Base-by-base conservation (phyloP, 1,284 basidiomycete species). In the Naganishia cerealis region DNA sequence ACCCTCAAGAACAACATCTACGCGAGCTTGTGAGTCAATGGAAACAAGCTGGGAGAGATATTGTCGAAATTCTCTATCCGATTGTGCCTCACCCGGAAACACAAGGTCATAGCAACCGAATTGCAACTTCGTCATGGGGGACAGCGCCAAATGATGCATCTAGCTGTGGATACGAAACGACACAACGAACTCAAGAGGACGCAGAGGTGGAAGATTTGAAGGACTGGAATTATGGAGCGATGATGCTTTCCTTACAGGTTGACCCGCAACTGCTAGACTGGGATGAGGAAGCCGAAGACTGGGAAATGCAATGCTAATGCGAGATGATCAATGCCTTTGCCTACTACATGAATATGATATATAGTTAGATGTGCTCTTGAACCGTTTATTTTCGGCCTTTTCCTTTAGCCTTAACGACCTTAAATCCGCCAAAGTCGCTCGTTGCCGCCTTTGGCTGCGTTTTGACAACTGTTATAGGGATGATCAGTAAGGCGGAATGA, bases 341-440 rank as follows among this genome's bases (percentile, higher is more conserved):
- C 8, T 50, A 50, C 24, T 50, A 50, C 46, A 50, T 50, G 46
- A 24, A 7, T 24, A 50, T 50, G 46, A 24, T 24, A 24, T 50
- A 50, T 50, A 50, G n/a, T 21, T 50, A 24, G 7, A 50, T 50
- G 46, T 21, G n/a, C 24, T 24, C 21, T 15, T 9, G n/a, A 21
- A 21, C n/a, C 13, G n/a, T 53, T 42, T 63, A 63, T 40, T 63
- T 63, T 42, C 61, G 61, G 1, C 61, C 61, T 83, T 91, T 92
- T 82, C 89, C 91, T 84, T 93, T 94, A 83, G 92, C 91, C 80
- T 92, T 93, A 63, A 94, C 91, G 16, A 93, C 89, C 81, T 92
- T 93, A 84, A 92, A 93, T 5, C 87, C 87, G 16, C 87, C 87
- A 86, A 90, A 90, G 77, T 94, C 92, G 55, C 85, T 84, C 84